These are phyloP conservation scores for Blumeria hordei DNA, from an alignment of 2,329 filamentous ascomycete genomes.

Conservation along the genomic window DNA sequence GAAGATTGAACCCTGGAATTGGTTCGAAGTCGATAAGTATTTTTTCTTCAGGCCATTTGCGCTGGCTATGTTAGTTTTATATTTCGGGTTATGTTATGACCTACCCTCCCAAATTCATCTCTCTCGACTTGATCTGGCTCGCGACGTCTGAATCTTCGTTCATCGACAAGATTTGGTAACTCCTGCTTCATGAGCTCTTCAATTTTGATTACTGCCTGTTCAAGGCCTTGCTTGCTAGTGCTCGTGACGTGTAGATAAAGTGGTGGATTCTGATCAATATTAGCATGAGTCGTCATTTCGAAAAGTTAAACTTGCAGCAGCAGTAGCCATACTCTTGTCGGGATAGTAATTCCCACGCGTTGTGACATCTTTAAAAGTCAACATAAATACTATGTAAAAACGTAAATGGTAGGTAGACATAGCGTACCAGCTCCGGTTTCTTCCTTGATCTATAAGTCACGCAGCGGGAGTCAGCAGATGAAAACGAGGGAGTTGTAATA, in stretches of 20 bases:
- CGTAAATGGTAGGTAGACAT: slow-evolving; percentile 20
- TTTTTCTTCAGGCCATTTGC: slow-evolving; percentile 96
- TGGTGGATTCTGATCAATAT: slow-evolving; percentile 48
- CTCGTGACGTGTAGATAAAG: slow-evolving; percentile 91
- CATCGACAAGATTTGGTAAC: slow-evolving; percentile 81
- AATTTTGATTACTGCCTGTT: slow-evolving; percentile 67
- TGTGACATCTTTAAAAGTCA: slow-evolving; percentile 76
- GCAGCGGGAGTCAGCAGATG: slow-evolving; percentile 81
- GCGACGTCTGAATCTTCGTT: slow-evolving; percentile 68
- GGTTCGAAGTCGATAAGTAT: slow-evolving; percentile 81
- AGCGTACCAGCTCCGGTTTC: slow-evolving; percentile 98
- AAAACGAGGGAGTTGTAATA: slow-evolving; percentile 41
- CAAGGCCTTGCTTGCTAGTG: slow-evolving; percentile 74
- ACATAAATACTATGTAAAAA: slow-evolving; percentile 22
- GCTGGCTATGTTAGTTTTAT: slow-evolving; percentile 24
- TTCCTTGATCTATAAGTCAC: slow-evolving; percentile 96
- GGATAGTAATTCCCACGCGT: slow-evolving; percentile 92
- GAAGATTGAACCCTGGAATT: slow-evolving; percentile 80
- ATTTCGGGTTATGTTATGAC: slow-evolving; percentile 11
- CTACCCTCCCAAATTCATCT: slow-evolving; percentile 73
- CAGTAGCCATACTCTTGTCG: slow-evolving; percentile 91
- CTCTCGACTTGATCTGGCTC: slow-evolving; percentile 62
- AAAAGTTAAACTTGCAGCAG: slow-evolving; percentile 37
- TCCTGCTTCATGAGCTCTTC: slow-evolving; percentile 93
- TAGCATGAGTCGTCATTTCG: slow-evolving; percentile 3